These are phyloP conservation scores for Didymellaceae sp. DNA, from an alignment of 2,329 filamentous ascomycete species.

Conservation along the genomic window DNA sequence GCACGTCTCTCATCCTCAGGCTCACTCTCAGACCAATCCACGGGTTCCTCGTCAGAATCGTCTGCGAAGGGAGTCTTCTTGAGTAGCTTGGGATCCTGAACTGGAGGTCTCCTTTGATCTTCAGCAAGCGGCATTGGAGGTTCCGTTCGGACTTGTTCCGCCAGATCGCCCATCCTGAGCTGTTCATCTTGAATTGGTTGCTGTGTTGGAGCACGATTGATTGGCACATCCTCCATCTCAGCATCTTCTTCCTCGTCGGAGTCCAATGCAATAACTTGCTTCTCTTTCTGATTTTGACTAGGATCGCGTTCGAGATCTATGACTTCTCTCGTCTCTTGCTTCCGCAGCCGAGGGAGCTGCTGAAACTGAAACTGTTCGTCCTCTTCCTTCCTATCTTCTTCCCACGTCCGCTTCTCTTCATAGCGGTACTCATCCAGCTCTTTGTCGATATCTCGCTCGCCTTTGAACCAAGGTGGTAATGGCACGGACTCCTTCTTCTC, in stretches of 20 bases:
- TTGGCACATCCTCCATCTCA: slow-evolving; percentile 42
- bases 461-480: slow-evolving; percentile 77
- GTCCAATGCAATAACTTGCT: slow-evolving; percentile 66
- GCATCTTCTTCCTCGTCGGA: slow-evolving; percentile 62
- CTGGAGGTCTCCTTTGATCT: slow-evolving; percentile 27
- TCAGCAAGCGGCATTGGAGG: slow-evolving; percentile 44
- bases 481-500: slow-evolving; percentile 60
- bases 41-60: slow-evolving; percentile 48
- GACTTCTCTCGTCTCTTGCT: slow-evolving; percentile 59
- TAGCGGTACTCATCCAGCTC: slow-evolving; percentile 64
- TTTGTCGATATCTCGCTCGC: slow-evolving; percentile 55
- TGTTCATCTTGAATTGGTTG: slow-evolving; percentile 36
- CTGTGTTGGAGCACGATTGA: slow-evolving; percentile 29
- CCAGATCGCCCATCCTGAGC: slow-evolving; percentile 52
- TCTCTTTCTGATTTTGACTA: slow-evolving; percentile 52
- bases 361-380: slow-evolving; percentile 68
- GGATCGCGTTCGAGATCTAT: slow-evolving; percentile 56
- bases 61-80: slow-evolving; percentile 32
- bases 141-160: slow-evolving; percentile 52
- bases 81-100: slow-evolving; percentile 24
- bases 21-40: slow-evolving; percentile 64
- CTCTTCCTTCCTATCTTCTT: slow-evolving; percentile 63
- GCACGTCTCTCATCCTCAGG: slow-evolving; percentile 31
- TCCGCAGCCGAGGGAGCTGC: slow-evolving; percentile 63
- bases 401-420: slow-evolving; percentile 56